These are phyloP conservation scores for Vaccinium darrowii DNA, from an alignment of 148 eudicot genomes.

Conservation along the genomic window DNA sequence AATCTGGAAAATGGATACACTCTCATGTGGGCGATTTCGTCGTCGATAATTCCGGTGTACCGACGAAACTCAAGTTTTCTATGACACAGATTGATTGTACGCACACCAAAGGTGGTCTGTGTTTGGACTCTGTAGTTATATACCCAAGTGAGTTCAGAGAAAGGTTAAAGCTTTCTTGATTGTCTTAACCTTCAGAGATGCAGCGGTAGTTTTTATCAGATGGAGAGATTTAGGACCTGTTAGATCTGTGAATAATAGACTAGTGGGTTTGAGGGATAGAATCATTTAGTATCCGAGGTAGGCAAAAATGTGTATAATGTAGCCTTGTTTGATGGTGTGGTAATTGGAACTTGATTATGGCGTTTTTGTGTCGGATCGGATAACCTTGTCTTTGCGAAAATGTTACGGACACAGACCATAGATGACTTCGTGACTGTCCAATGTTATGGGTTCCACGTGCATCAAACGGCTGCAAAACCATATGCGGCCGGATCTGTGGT, in stretches of 20 bases:
- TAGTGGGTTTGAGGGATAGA: not conserved
- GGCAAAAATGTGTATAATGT: not conserved
- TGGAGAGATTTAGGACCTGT: not conserved
- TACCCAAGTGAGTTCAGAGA: conserved; percentile 53
- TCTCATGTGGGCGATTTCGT: conserved; percentile 70
- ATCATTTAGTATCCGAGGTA: not conserved
- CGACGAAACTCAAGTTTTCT: conserved; percentile 50
- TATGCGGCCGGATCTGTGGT: too few relatives aligned
- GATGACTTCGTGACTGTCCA: too few relatives aligned
- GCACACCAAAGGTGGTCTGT: conserved; percentile 77
- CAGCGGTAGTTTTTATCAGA: not conserved
- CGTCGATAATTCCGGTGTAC: conserved; percentile 32
- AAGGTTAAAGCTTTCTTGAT: conserved; percentile 62
- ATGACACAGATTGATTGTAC: conserved; percentile 92
- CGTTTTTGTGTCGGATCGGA: too few relatives aligned
- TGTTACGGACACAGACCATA: too few relatives aligned
- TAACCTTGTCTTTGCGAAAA: too few relatives aligned
- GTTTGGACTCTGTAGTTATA: conserved; percentile 65
- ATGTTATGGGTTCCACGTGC: too few relatives aligned
- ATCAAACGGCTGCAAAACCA: too few relatives aligned
- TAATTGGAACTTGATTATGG: not conserved
- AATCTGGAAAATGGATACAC: conserved; percentile 61
- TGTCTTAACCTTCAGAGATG: conserved; percentile 11
- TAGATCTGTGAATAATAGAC: not conserved
- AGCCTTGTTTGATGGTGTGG: not conserved